Evolutionary conservation across 345 rosid species (phyloP).

Genomic region (Lenwebbia sp.): DNA sequence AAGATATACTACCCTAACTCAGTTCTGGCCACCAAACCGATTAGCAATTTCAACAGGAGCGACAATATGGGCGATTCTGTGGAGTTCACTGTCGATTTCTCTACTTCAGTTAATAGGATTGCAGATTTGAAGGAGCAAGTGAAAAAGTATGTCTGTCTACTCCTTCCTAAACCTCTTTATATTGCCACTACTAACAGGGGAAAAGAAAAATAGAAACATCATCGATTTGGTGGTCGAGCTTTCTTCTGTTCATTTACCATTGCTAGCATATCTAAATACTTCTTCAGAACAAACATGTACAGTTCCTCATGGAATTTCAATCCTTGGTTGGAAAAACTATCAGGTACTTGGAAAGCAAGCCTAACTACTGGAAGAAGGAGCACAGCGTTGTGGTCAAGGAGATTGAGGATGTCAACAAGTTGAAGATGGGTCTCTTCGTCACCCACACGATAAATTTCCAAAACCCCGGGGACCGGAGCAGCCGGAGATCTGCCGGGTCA

Average conservation of each 20-base stretch:
- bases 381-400: slow-evolving; percentile 48
- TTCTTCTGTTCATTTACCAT: too few relatives aligned
- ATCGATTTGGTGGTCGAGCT: too few relatives aligned
- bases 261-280: too few relatives aligned
- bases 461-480: slow-evolving; percentile 33
- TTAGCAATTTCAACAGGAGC: slow-evolving; percentile 65
- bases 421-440: slow-evolving; percentile 46
- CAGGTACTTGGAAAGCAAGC: slow-evolving; percentile 63
- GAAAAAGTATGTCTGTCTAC: slow-evolving; percentile 24
- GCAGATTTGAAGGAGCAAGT: slow-evolving; percentile 37
- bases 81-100: slow-evolving; percentile 47
- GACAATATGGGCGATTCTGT: slow-evolving; percentile 69
- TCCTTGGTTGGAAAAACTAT: neutral
- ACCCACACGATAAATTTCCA: slow-evolving; percentile 67
- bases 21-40: slow-evolving; percentile 43
- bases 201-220: too few relatives aligned
- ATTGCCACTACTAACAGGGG: too few relatives aligned
- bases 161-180: neutral
- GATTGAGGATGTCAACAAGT: slow-evolving; percentile 62
- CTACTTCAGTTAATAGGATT: slow-evolving; percentile 47
- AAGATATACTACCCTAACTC: slow-evolving; percentile 58
- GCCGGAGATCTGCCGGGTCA: slow-evolving; percentile 32
- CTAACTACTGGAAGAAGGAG: slow-evolving; percentile 40
- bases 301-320: too few relatives aligned
- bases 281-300: too few relatives aligned